Base-by-base conservation (phyloP, 2,329 filamentous ascomycete genomes). In the Neodidymelliopsis sp. region DNA sequence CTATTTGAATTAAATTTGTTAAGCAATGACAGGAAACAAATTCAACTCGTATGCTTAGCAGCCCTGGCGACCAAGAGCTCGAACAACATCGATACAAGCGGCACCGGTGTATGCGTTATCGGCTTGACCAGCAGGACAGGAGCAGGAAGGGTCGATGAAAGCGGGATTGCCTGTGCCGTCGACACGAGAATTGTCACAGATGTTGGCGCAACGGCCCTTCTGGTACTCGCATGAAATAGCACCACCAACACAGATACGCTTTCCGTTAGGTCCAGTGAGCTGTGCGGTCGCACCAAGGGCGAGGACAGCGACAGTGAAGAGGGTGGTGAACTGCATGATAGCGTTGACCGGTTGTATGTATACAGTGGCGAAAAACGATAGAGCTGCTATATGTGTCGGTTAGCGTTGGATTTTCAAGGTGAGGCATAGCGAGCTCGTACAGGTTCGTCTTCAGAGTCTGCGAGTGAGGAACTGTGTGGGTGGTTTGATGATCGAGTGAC, bases 1-100 rank as follows among this genome's bases (percentile, higher is more conserved):
- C n/a, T n/a, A n/a, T n/a, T n/a, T n/a, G n/a, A n/a, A n/a, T n/a
- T n/a, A n/a, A n/a, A n/a, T n/a, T n/a, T n/a, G n/a, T n/a, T n/a
- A n/a, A n/a, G n/a, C n/a, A n/a, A n/a, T 56, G 56, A 53, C 22
- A 8, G 30, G 8, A 30, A 18, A 10, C 15, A 18, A 10, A 3
- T 16, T n/a, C 12, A 15, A 6, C 0, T 18, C 2, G 2, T 18
- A 4, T 12, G 16, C 29, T 33, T 33, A 33, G 10, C 29, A 33
- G 29, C 29, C 15, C 8, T 33, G 29, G 29, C 29, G 29, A 2
- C 4, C 15, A 33, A 33, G 29, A 19, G 29, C 29, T 9, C 29
- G 29, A 16, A 33, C 2, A 16, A 33, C 29, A 33, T 33, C 29
- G 16, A 33, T 33, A 16, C 29, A 33, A 19, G 29, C 29, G 19